A percentile compares a stretch with the other conserved stretches of the same genome.
These are phyloP conservation scores for Penicillium coprophilum DNA, from an alignment of 495 filamentous ascomycete species.

Conservation along the genomic window DNA sequence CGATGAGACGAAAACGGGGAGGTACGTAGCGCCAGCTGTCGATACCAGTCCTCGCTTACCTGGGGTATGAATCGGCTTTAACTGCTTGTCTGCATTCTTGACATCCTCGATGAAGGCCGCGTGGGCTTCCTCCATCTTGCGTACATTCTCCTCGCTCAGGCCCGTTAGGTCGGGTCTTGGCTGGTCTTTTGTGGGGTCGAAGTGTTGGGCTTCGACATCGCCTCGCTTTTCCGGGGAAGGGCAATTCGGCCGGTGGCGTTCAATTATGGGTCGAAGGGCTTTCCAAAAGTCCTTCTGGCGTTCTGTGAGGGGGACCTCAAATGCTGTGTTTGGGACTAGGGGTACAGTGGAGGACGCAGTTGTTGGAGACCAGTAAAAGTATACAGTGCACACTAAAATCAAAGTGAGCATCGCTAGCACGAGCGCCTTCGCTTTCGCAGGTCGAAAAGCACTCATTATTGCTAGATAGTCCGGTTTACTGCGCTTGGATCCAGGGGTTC, in stretches of 20 bases:
- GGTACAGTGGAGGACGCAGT: slow-evolving; percentile 29
- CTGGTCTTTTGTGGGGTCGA: slow-evolving; percentile 33
- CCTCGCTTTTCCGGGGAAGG: slow-evolving; percentile 26
- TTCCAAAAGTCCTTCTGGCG: slow-evolving; percentile 40
- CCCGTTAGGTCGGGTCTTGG: slow-evolving; percentile 38
- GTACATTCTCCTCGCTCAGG: slow-evolving; percentile 33
- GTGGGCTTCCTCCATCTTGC: slow-evolving; percentile 44
- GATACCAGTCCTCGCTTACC: slow-evolving; percentile 57
- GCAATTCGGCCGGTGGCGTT: slow-evolving; percentile 30
- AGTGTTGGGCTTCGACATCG: slow-evolving; percentile 27
- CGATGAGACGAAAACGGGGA: slow-evolving; percentile 50
- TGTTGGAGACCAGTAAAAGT: slow-evolving; percentile 35
- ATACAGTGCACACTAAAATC: slow-evolving; percentile 35
- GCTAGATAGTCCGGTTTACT: not conserved
- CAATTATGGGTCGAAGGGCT: slow-evolving; percentile 32
- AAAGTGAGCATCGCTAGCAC: slow-evolving; percentile 25
- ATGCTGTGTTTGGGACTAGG: slow-evolving; percentile 33
- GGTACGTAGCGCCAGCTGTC: slow-evolving; percentile 45
- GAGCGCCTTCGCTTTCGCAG: slow-evolving; percentile 33
- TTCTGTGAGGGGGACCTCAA: slow-evolving; percentile 34
- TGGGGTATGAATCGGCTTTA: slow-evolving; percentile 43
- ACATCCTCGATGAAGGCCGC: slow-evolving; percentile 43
- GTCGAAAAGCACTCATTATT: slow-evolving; percentile 35
- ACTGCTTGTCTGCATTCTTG: slow-evolving; percentile 24
- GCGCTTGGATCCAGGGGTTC: slow-evolving; percentile 9